Evolutionary conservation across 345 rosid genomes (phyloP).

Genomic region (Rhodamnia argentea): DNA sequence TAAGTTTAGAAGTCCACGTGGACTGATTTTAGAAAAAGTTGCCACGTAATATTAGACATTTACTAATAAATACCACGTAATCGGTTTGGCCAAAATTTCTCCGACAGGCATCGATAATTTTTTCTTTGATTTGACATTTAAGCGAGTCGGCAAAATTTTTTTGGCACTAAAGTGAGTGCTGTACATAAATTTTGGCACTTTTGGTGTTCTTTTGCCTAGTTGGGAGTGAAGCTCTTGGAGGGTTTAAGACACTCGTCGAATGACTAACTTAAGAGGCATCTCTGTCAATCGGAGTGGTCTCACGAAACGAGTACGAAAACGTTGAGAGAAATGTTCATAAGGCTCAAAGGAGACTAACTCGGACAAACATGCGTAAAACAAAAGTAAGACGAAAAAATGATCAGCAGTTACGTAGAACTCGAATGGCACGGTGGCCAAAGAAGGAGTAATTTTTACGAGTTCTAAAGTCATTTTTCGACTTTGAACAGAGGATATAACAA

Average conservation of each 20-base stretch:
- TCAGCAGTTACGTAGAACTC: background rate
- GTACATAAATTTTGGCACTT: too few relatives aligned
- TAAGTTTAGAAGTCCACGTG: too few relatives aligned
- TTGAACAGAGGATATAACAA: background rate
- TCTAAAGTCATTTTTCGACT: background rate
- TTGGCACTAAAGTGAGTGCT: too few relatives aligned
- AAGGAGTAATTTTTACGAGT: background rate
- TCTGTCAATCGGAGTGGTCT: background rate
- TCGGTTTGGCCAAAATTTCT: too few relatives aligned
- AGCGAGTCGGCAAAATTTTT: too few relatives aligned
- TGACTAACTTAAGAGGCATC: background rate
- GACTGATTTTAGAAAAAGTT: too few relatives aligned
- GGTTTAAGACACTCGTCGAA: background rate
- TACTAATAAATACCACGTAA: too few relatives aligned
- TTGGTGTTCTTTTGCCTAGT: too few relatives aligned
- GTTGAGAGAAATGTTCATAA: background rate
- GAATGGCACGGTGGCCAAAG: background rate
- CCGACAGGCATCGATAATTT: too few relatives aligned
- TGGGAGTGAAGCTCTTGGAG: too few relatives aligned
- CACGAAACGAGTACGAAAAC: background rate
- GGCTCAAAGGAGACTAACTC: accelerated
- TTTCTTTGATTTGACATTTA: too few relatives aligned
- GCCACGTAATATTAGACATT: too few relatives aligned
- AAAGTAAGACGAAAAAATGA: background rate
- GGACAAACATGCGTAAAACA: background rate